Evolutionary conservation across 2,329 filamentous ascomycete species (phyloP), one percentile per base, ranked within the genome.

Genomic region (Fonsecaea nubica): DNA sequence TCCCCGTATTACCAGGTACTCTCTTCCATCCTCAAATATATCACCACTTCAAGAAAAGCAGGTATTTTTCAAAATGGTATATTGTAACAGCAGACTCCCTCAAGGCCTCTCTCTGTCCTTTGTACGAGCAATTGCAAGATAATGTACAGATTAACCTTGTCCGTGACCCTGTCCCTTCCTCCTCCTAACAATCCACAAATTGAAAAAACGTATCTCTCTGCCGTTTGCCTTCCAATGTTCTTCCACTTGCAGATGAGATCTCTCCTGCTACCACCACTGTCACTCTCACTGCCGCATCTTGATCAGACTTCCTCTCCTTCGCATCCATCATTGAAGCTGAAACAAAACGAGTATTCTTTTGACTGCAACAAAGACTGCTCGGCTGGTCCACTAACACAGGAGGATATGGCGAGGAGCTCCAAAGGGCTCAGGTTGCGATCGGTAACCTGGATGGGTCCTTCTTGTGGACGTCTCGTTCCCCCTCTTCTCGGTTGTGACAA

Each of bases 131-230:
- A 6, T 38, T 35, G 35, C 1, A 33, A 12, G 53, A 55, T 55
- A 55, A n/a, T 55, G 53, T 55, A 55, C 53, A 55, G 35, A 38
- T 35, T 55, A 50, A 50, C 45, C 45, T 13, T 50, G 45, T 25
- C 18, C 45, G 45, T 50, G 15, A 21, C 45, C 45, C 25, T 50
- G 18, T 50, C 45, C 45, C 45, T 13, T 50, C 45, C 45, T 50
- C 12, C 21, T 50, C 45, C 45, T 9, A 50, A 32, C 30, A 32
- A 50, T 21, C 45, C 45, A 50, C 45, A 50, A 50, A 21, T 30
- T 50, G 45, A 50, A 50, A 50, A 50, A 50, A 32, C 0, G 3
- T 50, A 30, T 25, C 45, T 50, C 45, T 30, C 45, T 25, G 18
- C 45, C 45, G 10, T 50, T 21, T 50, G 18, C 45, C 3, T 13